Percentiles rank a stretch among this genome's conserved stretches.
Conservation (phyloP, 495 filamentous ascomycete genomes). For the Neurospora discreta region DNA sequence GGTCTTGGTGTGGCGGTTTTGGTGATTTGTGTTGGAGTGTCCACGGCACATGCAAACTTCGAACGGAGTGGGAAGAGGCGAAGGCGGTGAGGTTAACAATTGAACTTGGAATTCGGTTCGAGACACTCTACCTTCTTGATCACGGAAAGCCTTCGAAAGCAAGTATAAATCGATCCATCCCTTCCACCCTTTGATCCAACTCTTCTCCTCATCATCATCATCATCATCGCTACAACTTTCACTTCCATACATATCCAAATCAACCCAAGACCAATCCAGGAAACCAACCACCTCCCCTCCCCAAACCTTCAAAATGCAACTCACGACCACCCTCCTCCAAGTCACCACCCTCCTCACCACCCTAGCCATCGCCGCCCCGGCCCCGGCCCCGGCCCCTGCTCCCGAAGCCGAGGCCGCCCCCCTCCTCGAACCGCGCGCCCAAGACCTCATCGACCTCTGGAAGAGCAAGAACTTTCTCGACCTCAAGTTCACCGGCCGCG, state of each 20-base stretch:
- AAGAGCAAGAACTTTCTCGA: conserved; percentile 36
- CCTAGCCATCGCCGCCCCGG: neutral
- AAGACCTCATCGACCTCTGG: conserved; percentile 12
- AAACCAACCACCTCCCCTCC: neutral
- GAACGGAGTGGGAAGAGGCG: neutral
- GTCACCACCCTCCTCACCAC: neutral
- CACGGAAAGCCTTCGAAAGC: neutral
- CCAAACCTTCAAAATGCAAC: conserved; percentile 11
- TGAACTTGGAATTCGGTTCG: neutral
- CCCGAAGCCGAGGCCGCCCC: neutral
- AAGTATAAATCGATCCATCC: neutral
- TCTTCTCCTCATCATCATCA: neutral
- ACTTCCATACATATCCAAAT: neutral
- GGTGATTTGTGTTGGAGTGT: neutral
- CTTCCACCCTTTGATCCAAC: neutral
- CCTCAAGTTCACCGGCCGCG: conserved; percentile 25
- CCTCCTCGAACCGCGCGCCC: neutral
- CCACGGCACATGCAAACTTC: neutral
- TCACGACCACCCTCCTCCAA: conserved; percentile 9
- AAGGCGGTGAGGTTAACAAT: neutral
- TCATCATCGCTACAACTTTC: neutral
- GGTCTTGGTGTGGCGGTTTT: too few relatives aligned
- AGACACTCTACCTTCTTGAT: neutral
- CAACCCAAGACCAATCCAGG: neutral
- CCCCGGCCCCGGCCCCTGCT: neutral